A percentile compares a stretch with the other conserved stretches of the same genome.
Evolutionary conservation across 2,329 filamentous ascomycete species (phyloP).

Genomic region (Fusarium drepaniforme): DNA sequence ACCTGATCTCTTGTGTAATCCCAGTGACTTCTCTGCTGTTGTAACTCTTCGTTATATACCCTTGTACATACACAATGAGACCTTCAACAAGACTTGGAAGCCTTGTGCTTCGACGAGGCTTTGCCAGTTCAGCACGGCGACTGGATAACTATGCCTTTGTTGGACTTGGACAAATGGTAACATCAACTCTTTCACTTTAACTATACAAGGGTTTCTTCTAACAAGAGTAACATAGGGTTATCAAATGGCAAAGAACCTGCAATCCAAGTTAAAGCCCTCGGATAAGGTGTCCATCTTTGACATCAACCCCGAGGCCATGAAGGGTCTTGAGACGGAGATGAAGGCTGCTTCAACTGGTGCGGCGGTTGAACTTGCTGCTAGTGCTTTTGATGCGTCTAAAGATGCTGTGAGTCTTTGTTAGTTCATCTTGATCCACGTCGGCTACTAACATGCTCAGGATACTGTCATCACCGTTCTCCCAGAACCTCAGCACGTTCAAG

Average conservation of each 20-base stretch:
- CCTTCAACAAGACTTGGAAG: constrained; percentile 41
- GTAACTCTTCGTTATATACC: too few species aligned
- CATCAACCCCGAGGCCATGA: constrained; percentile 64
- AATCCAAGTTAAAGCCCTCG: constrained; percentile 63
- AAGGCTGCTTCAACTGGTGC: constrained; percentile 59
- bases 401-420: constrained; percentile 61
- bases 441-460: constrained; percentile 66
- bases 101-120: constrained; percentile 58
- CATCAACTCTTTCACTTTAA: constrained; percentile 16
- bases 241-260: constrained; percentile 73
- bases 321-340: constrained; percentile 62
- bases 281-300: constrained; percentile 69
- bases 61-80: constrained; percentile 28
- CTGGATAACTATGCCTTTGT: constrained; percentile 70
- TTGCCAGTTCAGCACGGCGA: constrained; percentile 61
- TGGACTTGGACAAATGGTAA: constrained; percentile 72
- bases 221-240: constrained; percentile 59
- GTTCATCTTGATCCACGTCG: not conserved
- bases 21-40: not conserved
- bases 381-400: constrained; percentile 61
- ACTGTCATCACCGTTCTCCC: constrained; percentile 90
- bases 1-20: not conserved
- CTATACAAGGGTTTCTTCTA: not conserved
- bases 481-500: constrained; percentile 87
- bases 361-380: constrained; percentile 57